These are phyloP conservation scores for Colletotrichum aenigma DNA, from an alignment of 2,329 filamentous ascomycete genomes.

Conservation along the genomic window DNA sequence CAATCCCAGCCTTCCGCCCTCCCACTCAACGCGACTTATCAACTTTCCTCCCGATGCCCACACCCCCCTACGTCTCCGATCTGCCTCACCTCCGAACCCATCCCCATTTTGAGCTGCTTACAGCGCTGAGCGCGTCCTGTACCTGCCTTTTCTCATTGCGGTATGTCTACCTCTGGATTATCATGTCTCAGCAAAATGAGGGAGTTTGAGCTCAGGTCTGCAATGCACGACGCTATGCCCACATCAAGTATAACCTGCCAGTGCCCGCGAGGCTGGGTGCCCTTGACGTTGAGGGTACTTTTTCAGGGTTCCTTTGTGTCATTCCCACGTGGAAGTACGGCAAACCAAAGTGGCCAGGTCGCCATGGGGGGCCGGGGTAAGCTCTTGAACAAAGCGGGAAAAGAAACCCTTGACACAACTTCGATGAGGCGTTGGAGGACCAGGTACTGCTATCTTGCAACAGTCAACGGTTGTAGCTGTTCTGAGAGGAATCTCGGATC, in stretches of 20 bases:
- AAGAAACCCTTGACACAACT: not conserved
- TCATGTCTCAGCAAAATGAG: not conserved
- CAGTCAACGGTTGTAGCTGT: not conserved
- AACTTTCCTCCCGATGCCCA: not conserved
- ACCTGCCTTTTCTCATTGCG: not conserved
- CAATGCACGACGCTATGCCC: not conserved
- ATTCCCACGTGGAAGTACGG: not conserved
- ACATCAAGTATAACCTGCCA: not conserved
- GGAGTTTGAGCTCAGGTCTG: not conserved
- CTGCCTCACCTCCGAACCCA: not conserved
- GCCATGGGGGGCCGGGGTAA: not conserved
- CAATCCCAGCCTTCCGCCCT: conserved; percentile 4
- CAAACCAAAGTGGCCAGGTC: not conserved
- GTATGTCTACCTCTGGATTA: not conserved
- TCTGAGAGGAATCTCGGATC: not conserved
- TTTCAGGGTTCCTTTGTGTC: not conserved
- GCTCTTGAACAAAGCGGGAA: not conserved
- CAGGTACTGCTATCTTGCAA: not conserved
- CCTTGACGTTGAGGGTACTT: not conserved
- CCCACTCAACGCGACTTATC: not conserved
- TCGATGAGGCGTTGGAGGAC: not conserved
- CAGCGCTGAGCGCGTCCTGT: not conserved
- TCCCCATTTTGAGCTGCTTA: not conserved
- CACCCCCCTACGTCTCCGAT: not conserved
- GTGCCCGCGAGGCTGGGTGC: not conserved